Evolutionary conservation across 768 basidiomycete genomes (phyloP).

Genomic region (Lactarius hatsudake): DNA sequence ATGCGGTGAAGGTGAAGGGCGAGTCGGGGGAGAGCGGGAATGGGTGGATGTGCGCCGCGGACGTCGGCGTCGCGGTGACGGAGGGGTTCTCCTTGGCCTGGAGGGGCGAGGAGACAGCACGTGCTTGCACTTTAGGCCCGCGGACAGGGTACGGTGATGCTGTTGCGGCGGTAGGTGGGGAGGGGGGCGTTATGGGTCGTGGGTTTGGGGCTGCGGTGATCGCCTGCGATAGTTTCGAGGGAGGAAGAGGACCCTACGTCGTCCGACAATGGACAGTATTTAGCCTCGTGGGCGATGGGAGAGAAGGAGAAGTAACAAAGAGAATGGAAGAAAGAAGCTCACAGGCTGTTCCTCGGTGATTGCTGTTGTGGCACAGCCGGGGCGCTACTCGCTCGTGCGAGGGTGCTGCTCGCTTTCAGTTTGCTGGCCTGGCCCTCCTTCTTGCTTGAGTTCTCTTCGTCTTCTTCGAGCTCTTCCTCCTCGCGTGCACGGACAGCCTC

Average conservation of each 20-base stretch:
- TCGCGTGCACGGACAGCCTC: conserved; percentile 72
- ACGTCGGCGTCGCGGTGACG: conserved; percentile 1
- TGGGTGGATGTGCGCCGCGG: conserved; percentile 19
- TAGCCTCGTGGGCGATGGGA: background rate
- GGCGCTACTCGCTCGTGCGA: conserved; percentile 28
- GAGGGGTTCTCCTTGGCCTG: conserved; percentile 19
- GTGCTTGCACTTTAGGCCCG: conserved; percentile 25
- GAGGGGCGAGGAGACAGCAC: conserved; percentile 20
- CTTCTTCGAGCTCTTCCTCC: conserved; percentile 82
- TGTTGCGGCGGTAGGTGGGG: conserved; percentile 30
- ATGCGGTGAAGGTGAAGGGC: conserved; percentile 34
- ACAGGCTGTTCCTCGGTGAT: conserved; percentile 22
- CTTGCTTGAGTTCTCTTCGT: conserved; percentile 56
- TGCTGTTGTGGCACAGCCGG: conserved; percentile 26
- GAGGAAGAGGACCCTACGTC: conserved; percentile 39
- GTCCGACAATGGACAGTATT: conserved; percentile 19
- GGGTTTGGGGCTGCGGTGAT: conserved; percentile 21
- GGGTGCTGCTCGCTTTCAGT: conserved; percentile 28
- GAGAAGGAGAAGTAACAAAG: conserved; percentile 4
- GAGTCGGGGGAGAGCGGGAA: conserved; percentile 19
- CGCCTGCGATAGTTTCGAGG: conserved; percentile 31
- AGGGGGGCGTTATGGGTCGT: conserved; percentile 31
- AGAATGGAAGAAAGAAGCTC: conserved; percentile 26
- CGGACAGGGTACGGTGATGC: conserved; percentile 22
- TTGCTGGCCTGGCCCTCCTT: conserved; percentile 31